A percentile compares a stretch with the other conserved stretches of the same genome.
Evolutionary conservation across 2,329 filamentous ascomycete genomes (phyloP).

Genomic region (Pyricularia sp.): DNA sequence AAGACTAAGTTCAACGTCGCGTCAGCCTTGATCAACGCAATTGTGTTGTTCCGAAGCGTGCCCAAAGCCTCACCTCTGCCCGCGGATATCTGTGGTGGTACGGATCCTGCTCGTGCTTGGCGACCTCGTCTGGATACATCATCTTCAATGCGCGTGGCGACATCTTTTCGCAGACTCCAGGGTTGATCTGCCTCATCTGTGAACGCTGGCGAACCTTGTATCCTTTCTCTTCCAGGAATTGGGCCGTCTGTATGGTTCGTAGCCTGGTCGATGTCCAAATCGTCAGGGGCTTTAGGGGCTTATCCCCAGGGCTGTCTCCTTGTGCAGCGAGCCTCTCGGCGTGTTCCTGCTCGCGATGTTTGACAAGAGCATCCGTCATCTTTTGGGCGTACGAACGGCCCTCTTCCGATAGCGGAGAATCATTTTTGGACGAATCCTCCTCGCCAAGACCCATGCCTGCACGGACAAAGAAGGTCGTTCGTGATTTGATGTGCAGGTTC

Average conservation of each 20-base stretch:
- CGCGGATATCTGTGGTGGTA: slow-evolving; percentile 95
- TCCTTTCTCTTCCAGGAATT: slow-evolving; percentile 63
- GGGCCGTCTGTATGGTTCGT: slow-evolving; percentile 79
- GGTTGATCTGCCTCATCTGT: slow-evolving; percentile 95
- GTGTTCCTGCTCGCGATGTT: slow-evolving; percentile 73
- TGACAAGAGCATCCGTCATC: slow-evolving; percentile 73
- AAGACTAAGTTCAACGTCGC: slow-evolving; percentile 48
- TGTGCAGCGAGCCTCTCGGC: slow-evolving; percentile 54
- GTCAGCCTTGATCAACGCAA: background rate
- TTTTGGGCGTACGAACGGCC: slow-evolving; percentile 70
- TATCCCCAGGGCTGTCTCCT: slow-evolving; percentile 36
- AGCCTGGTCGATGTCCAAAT: slow-evolving; percentile 93
- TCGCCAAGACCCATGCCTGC: slow-evolving; percentile 68
- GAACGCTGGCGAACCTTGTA: slow-evolving; percentile 84
- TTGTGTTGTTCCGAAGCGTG: background rate
- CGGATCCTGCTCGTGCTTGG: slow-evolving; percentile 85
- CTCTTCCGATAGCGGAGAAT: slow-evolving; percentile 69
- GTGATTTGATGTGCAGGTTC: slow-evolving; percentile 91
- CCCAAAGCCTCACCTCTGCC: slow-evolving; percentile 54
- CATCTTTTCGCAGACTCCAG: slow-evolving; percentile 89
- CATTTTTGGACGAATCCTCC: slow-evolving; percentile 82
- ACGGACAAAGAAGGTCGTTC: slow-evolving; percentile 85
- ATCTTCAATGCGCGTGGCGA: slow-evolving; percentile 68
- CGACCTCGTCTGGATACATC: slow-evolving; percentile 79
- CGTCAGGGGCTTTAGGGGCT: slow-evolving; percentile 60